Conservation (phyloP, 2,329 filamentous ascomycete species). For the Botrytis tulipae region DNA sequence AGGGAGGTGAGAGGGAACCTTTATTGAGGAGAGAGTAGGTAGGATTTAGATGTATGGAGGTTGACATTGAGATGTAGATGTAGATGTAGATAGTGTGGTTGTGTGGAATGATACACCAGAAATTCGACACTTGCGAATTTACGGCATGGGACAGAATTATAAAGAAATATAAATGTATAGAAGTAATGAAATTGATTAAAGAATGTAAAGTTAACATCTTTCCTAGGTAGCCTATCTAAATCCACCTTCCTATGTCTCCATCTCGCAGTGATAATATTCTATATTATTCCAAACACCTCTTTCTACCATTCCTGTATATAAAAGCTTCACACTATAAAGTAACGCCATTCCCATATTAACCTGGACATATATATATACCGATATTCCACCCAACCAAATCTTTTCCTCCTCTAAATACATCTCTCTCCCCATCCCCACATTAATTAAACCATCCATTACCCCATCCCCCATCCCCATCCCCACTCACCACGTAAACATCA, state of each 20-base stretch:
- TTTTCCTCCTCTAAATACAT: background rate
- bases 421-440: background rate
- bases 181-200: background rate
- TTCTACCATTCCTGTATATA: background rate
- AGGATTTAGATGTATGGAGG: background rate
- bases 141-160: background rate
- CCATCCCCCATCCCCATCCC: no score
- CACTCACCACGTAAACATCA: conserved; percentile 70
- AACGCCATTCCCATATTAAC: conserved; percentile 13
- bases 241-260: background rate
- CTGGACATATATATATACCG: background rate
- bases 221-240: background rate
- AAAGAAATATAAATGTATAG: background rate
- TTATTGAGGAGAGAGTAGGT: conserved; percentile 24
- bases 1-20: conserved; percentile 21
- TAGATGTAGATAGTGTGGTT: background rate
- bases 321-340: background rate
- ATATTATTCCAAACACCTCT: background rate
- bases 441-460: background rate
- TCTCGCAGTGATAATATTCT: background rate
- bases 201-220: background rate
- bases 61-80: background rate
- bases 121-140: background rate
- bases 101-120: background rate
- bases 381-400: no score